Base-by-base conservation (phyloP, 441 rosid genomes). In the Croton laevigatus region DNA sequence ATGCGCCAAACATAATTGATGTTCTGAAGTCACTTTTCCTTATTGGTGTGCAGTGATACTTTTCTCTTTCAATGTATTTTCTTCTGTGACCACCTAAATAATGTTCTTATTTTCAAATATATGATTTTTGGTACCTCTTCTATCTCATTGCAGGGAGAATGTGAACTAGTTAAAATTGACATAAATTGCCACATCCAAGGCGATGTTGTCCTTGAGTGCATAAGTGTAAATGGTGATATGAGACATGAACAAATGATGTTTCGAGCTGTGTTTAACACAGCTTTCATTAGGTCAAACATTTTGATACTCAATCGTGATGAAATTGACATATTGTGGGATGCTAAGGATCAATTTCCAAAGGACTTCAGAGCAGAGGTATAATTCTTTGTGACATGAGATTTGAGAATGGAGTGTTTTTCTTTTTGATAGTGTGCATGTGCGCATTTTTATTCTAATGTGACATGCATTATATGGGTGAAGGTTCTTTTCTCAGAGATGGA, bases 401-500 rank as follows among this genome's bases (percentile, higher is more conserved):
- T 32, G 55, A 49, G 27, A 55, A 40, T 36, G 68, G 17, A 71
- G 17, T 44, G 77, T 70, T 38, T 62, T 61, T 36, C 67, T 62
- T 60, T 66, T 14, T 1, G 13, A 14, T 63, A 17, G 54, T 4
- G 17, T 34, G 10, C 16, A 36, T n/a, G 66, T 49, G 48, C 19
- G 34, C 34, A 5, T 46, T 59, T 13, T 68, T 66, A 63, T 71
- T 66, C 79, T 80, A 81, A 82, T 48, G 16, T 58, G 65, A 68
- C 70, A 46, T 81, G 34, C 73, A 68, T 73, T 73, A 73, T 80
- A 73, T 84, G 63, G 72, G 61, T 81, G 79, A 80, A 94, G 99
- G 83, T 94, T 86, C 89, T 94, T 82, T 94, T 94, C 88, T 92
- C 99, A 60, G 98, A 94, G 74, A 84, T 88, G 93, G 96, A 92